Conservation (phyloP, 768 basidiomycete genomes). For the Auricularia heimuer region DNA sequence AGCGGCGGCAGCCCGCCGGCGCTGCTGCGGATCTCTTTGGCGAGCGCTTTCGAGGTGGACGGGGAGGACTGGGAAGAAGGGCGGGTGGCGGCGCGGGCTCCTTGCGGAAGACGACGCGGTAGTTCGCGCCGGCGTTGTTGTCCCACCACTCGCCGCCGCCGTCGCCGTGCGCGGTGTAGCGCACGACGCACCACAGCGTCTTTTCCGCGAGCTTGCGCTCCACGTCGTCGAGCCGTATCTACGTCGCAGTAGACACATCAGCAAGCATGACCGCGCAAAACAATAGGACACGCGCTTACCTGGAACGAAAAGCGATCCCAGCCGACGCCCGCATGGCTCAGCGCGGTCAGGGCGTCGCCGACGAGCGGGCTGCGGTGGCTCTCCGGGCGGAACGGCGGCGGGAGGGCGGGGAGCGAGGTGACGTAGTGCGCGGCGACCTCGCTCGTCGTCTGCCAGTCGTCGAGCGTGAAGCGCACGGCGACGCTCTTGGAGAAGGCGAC, state of each 20-base stretch:
- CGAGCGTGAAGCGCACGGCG: constrained; percentile 84
- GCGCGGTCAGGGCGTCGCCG: background rate
- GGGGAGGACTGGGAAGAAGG: background rate
- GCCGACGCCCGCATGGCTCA: constrained; percentile 15
- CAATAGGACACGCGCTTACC: constrained; percentile 23
- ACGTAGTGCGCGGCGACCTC: constrained; percentile 77
- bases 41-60: background rate
- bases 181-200: constrained; percentile 67
- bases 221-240: constrained; percentile 57
- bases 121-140: constrained; percentile 74
- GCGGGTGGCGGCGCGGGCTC: background rate
- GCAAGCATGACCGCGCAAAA: background rate
- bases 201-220: constrained; percentile 67
- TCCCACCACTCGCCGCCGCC: constrained; percentile 84
- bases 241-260: background rate
- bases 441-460: constrained; percentile 92
- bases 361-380: background rate
- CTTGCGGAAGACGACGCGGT: constrained; percentile 56
- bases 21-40: background rate
- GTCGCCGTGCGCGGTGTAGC: constrained; percentile 44
- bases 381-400: constrained; percentile 17
- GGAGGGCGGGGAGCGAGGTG: constrained; percentile 25
- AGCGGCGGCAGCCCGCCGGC: background rate
- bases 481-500: constrained; percentile 82
- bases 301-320: constrained; percentile 66